These are phyloP conservation scores for Chrysoporthe puriensis DNA, from an alignment of 2,329 filamentous ascomycete genomes.

Conservation along the genomic window DNA sequence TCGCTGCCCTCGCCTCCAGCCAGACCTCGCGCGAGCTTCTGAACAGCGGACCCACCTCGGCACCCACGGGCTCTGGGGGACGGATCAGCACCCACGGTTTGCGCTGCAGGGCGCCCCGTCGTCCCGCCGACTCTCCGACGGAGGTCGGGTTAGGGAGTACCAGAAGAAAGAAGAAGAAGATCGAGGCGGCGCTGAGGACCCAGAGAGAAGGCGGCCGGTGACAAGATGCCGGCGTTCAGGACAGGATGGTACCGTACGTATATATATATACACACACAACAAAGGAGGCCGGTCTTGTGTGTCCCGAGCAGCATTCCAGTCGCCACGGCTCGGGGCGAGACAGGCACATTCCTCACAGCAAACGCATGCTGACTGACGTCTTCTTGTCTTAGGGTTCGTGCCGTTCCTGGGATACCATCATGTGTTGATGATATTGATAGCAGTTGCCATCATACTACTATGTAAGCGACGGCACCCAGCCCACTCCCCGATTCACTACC, in stretches of 20 bases:
- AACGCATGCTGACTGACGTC: neutral
- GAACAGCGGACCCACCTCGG: neutral
- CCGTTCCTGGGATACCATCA: slow-evolving; percentile 76
- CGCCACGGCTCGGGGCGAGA: neutral
- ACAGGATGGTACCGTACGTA: slow-evolving; percentile 55
- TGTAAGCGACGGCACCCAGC: slow-evolving; percentile 61
- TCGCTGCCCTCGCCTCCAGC: slow-evolving; percentile 16
- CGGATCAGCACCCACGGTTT: slow-evolving; percentile 13
- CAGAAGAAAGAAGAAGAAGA: neutral
- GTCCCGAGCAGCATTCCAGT: slow-evolving; percentile 20
- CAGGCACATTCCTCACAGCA: neutral
- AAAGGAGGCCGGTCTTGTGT: neutral
- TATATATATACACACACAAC: too few relatives aligned
- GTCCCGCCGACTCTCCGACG: slow-evolving; percentile 29
- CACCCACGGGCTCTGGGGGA: slow-evolving; percentile 1
- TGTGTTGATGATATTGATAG: slow-evolving; percentile 97
- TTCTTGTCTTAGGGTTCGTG: slow-evolving; percentile 55
- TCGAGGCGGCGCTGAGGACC: neutral
- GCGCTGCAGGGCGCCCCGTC: slow-evolving; percentile 26
- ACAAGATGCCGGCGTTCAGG: slow-evolving; percentile 40
- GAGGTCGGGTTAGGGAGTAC: slow-evolving; percentile 27
- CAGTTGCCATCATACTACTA: slow-evolving; percentile 88
- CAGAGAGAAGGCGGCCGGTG: slow-evolving; percentile 4
- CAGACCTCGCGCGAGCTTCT: slow-evolving; percentile 1
- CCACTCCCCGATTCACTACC: neutral